Percentiles rank a stretch among this genome's conserved stretches.
Conservation (phyloP, 2,329 filamentous ascomycete genomes). For the Beauveria asiatica region DNA sequence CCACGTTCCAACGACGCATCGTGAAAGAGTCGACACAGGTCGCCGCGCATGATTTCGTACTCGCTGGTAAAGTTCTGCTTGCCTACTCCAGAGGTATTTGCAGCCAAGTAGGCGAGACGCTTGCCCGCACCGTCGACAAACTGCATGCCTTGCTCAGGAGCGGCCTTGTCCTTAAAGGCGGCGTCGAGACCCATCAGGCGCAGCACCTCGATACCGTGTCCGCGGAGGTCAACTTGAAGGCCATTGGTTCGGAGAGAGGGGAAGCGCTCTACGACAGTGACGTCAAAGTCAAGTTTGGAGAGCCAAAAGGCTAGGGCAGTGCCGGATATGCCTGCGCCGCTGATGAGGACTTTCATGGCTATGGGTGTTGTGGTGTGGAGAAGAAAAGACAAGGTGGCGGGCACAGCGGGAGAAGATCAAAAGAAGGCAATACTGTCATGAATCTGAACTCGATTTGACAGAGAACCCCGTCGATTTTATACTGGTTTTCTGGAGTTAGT, state of each 20-base stretch:
- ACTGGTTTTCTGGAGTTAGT: not conserved
- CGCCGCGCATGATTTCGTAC: constrained; percentile 47
- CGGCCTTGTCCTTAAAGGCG: constrained; percentile 31
- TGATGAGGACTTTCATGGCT: constrained; percentile 24
- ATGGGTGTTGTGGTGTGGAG: not conserved
- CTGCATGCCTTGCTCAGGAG: constrained; percentile 37
- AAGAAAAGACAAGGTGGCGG: not conserved
- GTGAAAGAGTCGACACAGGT: constrained; percentile 37
- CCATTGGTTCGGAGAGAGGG: constrained; percentile 36
- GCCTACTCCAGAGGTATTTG: constrained; percentile 18
- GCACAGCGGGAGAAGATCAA: no score
- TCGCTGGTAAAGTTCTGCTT: constrained; percentile 35
- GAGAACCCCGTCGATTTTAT: not conserved
- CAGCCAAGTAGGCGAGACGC: constrained; percentile 29
- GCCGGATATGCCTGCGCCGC: constrained; percentile 26
- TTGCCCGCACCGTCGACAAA: constrained; percentile 33
- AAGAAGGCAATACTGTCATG: not conserved
- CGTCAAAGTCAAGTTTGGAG: constrained; percentile 25
- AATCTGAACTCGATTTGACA: not conserved
- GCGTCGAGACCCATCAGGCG: constrained; percentile 42
- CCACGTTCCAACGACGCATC: constrained; percentile 17
- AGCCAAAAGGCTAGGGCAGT: constrained; percentile 43
- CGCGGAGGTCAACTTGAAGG: constrained; percentile 46
- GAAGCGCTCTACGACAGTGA: constrained; percentile 35
- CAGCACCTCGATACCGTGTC: constrained; percentile 40